Percentiles rank a stretch among this genome's conserved stretches.
phyloP scores from a whole-genome alignment of 331 rosid genomes.

The Quercus phellos region DNA sequence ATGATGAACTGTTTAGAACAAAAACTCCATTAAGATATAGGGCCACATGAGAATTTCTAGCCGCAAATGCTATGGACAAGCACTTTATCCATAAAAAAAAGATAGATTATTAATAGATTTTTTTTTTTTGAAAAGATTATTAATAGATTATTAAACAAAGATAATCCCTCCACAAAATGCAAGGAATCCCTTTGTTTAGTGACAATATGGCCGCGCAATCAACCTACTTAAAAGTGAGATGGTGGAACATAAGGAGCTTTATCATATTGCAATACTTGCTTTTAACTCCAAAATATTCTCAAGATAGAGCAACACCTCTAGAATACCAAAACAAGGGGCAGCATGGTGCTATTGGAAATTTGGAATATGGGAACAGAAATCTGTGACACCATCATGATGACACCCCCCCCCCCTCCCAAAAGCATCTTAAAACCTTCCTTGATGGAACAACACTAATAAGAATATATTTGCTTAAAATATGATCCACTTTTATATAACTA shows the following conservation, averaged over 20 bases:
- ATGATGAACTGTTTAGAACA: neutral
- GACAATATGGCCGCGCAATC: neutral
- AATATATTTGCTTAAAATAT: neutral
- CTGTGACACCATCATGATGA: neutral
- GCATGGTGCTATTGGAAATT: neutral
- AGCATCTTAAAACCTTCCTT: conserved; percentile 17
- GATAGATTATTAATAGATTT: neutral
- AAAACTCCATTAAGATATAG: too few species aligned
- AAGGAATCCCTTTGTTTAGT: neutral
- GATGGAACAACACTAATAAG: conserved; percentile 27
- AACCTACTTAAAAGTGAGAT: too few species aligned
- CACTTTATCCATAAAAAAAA: neutral
- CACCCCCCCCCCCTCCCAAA: neutral
- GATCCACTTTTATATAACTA: neutral
- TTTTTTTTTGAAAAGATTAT: too few species aligned
- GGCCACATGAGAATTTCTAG: neutral
- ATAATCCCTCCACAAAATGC: neutral
- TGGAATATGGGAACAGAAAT: neutral
- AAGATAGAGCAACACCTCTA: neutral
- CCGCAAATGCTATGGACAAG: neutral
- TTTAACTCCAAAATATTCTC: neutral
- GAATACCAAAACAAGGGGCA: neutral
- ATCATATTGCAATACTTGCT: neutral
- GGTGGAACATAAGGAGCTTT: neutral
- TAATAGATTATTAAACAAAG: neutral